Percentiles rank a stretch among this genome's conserved stretches.
phyloP scores from a whole-genome alignment of 2,329 filamentous ascomycete species.

The Claviceps fusiformis region DNA sequence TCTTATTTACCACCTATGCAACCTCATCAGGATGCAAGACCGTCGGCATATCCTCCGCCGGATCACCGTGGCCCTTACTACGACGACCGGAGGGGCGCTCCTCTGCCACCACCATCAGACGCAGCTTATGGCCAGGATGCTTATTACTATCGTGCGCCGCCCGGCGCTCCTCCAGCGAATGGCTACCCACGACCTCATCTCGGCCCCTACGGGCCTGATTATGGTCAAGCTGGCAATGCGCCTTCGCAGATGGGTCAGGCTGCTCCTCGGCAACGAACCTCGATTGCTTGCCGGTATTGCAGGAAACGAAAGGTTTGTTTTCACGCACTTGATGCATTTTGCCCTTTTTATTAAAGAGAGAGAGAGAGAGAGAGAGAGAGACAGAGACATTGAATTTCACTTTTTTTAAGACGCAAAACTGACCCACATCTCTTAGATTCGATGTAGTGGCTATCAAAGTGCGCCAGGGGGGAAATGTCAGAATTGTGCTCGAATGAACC shows the following conservation, averaged over 20 bases:
- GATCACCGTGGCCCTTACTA: slow-evolving; percentile 27
- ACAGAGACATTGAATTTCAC: no score
- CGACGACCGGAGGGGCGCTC: slow-evolving; percentile 18
- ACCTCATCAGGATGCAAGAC: slow-evolving; percentile 20
- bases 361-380: no score
- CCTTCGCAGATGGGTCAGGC: slow-evolving; percentile 27
- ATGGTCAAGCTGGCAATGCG: slow-evolving; percentile 20
- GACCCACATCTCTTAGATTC: slow-evolving; percentile 28
- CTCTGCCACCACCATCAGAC: slow-evolving; percentile 12
- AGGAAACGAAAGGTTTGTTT: slow-evolving; percentile 45
- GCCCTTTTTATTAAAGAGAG: no score
- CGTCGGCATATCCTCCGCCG: slow-evolving; percentile 23
- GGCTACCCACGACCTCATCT: slow-evolving; percentile 15
- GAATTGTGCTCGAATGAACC: slow-evolving; percentile 48
- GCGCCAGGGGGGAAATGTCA: slow-evolving; percentile 45
- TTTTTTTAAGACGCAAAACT: background rate
- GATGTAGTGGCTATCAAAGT: slow-evolving; percentile 47
- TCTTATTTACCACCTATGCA: slow-evolving; percentile 26
- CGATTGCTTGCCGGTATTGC: slow-evolving; percentile 47
- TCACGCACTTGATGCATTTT: no score
- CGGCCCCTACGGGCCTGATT: slow-evolving; percentile 20
- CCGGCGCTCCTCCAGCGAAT: slow-evolving; percentile 17
- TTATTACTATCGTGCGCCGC: slow-evolving; percentile 21
- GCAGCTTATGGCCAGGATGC: slow-evolving; percentile 16
- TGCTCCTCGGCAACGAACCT: slow-evolving; percentile 44